Evolutionary conservation across 148 eudicot genomes (phyloP).

Genomic region (Chenopodium formosanum): DNA sequence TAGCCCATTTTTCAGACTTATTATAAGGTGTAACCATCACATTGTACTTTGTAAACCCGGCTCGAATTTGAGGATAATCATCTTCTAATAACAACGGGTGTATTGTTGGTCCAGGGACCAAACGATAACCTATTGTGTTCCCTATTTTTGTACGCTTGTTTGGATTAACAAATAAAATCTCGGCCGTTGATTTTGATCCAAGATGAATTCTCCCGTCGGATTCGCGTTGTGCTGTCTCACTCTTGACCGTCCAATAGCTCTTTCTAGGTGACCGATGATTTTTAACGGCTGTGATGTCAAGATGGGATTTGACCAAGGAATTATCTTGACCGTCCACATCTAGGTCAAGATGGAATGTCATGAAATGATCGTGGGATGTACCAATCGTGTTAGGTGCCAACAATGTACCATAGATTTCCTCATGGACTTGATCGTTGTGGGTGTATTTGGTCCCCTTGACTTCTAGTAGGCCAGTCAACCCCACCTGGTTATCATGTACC

Average conservation of each 20-base stretch:
- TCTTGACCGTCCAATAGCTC: constrained; percentile 46
- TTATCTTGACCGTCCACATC: constrained; percentile 45
- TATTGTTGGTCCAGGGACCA: constrained; percentile 33
- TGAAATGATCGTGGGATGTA: constrained; percentile 45
- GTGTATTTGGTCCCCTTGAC: constrained; percentile 41
- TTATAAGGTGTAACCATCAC: constrained; percentile 58
- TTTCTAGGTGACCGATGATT: constrained; percentile 31
- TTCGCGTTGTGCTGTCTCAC: constrained; percentile 36
- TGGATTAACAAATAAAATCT: constrained; percentile 42
- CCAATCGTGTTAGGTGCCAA: constrained; percentile 50
- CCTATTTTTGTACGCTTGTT: constrained; percentile 48
- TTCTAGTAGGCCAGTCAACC: constrained; percentile 42
- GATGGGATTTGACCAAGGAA: constrained; percentile 40
- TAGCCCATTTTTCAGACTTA: constrained; percentile 59
- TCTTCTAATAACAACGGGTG: constrained; percentile 35
- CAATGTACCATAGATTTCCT: constrained; percentile 46
- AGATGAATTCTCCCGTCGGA: constrained; percentile 36
- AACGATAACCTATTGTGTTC: constrained; percentile 39
- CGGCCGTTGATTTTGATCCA: constrained; percentile 19
- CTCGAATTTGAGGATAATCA: constrained; percentile 47
- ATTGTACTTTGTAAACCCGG: constrained; percentile 35
- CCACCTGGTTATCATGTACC: constrained; percentile 25
- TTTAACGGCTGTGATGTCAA: constrained; percentile 20
- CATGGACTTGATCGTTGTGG: constrained; percentile 43
- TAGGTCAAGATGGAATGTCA: constrained; percentile 47